Conservation (phyloP, 768 basidiomycete genomes). For the Suillus bovinus region DNA sequence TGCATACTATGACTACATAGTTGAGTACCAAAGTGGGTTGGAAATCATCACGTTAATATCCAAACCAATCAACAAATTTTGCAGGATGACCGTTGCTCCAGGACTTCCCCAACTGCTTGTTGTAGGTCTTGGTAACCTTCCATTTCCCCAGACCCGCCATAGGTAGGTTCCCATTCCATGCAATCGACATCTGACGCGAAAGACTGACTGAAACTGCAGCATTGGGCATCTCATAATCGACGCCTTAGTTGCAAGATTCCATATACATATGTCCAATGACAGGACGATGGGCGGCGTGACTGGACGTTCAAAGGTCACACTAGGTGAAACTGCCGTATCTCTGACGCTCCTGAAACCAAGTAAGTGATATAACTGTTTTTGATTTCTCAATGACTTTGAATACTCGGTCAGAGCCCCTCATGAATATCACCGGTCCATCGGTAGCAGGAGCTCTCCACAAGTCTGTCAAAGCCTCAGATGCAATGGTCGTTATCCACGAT, state of each 20-base stretch:
- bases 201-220: constrained; percentile 34
- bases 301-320: constrained; percentile 43
- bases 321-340: constrained; percentile 46
- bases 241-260: constrained; percentile 59
- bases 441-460: constrained; percentile 56
- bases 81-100: constrained; percentile 8
- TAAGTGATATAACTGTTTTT: constrained; percentile 33
- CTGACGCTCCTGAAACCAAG: constrained; percentile 79
- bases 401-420: constrained; percentile 55
- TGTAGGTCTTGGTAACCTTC: constrained; percentile 74
- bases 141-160: constrained; percentile 72
- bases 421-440: constrained; percentile 81
- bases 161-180: constrained; percentile 45
- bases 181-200: background rate
- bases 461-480: constrained; percentile 41
- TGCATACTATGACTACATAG: too few species aligned
- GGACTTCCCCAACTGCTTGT: constrained; percentile 50
- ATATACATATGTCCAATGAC: constrained; percentile 50
- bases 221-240: constrained; percentile 76
- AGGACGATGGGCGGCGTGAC: constrained; percentile 44
- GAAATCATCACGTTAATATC: too few species aligned
- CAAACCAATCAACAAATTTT: too few species aligned
- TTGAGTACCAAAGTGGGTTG: too few species aligned
- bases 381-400: constrained; percentile 1
- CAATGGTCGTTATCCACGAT: constrained; percentile 73